Evolutionary conservation across 352 stramenopile genomes (phyloP).

Genomic region (Lagenidium giganteum): DNA sequence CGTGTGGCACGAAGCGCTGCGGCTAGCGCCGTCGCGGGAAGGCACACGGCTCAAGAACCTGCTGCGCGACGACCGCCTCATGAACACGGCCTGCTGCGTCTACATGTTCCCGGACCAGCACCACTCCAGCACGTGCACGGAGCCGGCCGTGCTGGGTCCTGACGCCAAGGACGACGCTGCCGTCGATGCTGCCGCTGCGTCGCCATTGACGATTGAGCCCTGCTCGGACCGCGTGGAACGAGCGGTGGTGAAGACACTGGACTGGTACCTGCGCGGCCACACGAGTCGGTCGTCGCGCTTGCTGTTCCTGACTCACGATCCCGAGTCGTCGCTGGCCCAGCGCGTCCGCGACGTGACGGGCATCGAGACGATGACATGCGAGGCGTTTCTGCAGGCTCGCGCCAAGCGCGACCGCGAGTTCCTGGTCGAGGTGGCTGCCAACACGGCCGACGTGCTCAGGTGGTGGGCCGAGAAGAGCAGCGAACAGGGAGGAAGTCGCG

Average conservation of each 20-base stretch:
- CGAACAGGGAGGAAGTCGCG: constrained; percentile 9
- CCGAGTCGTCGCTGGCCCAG: constrained; percentile 31
- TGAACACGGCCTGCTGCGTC: constrained; percentile 35
- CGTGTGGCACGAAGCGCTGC: constrained; percentile 53
- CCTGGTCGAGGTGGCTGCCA: constrained; percentile 48
- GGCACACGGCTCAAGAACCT: constrained; percentile 60
- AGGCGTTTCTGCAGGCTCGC: constrained; percentile 36
- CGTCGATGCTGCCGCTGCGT: constrained; percentile 23
- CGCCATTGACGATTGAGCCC: too few relatives aligned
- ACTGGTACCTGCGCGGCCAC: constrained; percentile 54
- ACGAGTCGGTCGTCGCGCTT: constrained; percentile 26
- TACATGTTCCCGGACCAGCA: constrained; percentile 73
- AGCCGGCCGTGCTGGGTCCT: constrained; percentile 13
- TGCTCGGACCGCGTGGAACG: constrained; percentile 40
- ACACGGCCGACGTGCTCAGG: constrained; percentile 48
- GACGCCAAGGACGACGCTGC: not conserved
- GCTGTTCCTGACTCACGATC: constrained; percentile 55
- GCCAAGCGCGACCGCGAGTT: constrained; percentile 31
- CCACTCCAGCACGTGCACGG: constrained; percentile 48
- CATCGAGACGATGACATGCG: constrained; percentile 57
- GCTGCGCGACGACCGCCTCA: constrained; percentile 48
- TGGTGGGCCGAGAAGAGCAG: constrained; percentile 39
- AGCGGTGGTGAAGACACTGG: constrained; percentile 50
- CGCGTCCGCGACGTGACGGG: constrained; percentile 24
- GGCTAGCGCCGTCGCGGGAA: constrained; percentile 61